These are phyloP conservation scores for Collybia mongolica DNA, from an alignment of 768 basidiomycete species.

Conservation along the genomic window DNA sequence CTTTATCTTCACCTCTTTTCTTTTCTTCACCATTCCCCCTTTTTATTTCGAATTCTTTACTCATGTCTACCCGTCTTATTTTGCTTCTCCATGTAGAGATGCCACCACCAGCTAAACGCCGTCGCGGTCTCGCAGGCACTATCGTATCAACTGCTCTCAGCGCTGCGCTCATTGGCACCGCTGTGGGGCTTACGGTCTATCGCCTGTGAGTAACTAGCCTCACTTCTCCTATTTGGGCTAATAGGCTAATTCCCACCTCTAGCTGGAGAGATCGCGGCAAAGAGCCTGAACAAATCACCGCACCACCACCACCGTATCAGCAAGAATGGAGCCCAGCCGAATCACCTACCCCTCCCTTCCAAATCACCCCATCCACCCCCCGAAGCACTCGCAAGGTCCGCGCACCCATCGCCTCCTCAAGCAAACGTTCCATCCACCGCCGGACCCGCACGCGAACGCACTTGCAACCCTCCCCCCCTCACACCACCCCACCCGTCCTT, in stretches of 20 bases:
- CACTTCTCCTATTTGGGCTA: conserved; percentile 2
- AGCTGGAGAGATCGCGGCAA: conserved; percentile 83
- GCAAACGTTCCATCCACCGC: conserved; percentile 26
- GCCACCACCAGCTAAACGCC: conserved; percentile 74
- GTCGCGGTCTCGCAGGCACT: conserved; percentile 77
- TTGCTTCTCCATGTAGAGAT: conserved; percentile 63
- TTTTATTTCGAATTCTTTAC: conserved; percentile 7
- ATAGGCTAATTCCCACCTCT: conserved; percentile 4
- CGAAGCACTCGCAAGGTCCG: conserved; percentile 38
- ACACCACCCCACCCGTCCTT: conserved; percentile 16
- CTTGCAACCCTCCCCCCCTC: conserved; percentile 26
- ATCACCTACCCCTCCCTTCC: conserved; percentile 12
- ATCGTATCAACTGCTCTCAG: conserved; percentile 83
- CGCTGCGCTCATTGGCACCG: conserved; percentile 83
- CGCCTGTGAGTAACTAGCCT: conserved; percentile 59
- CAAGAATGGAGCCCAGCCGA: conserved; percentile 53
- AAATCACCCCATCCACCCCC: conserved; percentile 31
- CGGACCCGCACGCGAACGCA: conserved; percentile 27
- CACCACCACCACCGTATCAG: conserved; percentile 65
- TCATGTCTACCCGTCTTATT: conserved; percentile 35
- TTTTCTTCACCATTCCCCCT: conserved; percentile 7
- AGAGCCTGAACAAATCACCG: conserved; percentile 35
- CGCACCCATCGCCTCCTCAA: conserved; percentile 22
- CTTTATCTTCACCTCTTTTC: conserved; percentile 3
- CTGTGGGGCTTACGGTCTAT: conserved; percentile 85